Conservation (phyloP, 768 basidiomycete genomes). For the Boletales sp. region DNA sequence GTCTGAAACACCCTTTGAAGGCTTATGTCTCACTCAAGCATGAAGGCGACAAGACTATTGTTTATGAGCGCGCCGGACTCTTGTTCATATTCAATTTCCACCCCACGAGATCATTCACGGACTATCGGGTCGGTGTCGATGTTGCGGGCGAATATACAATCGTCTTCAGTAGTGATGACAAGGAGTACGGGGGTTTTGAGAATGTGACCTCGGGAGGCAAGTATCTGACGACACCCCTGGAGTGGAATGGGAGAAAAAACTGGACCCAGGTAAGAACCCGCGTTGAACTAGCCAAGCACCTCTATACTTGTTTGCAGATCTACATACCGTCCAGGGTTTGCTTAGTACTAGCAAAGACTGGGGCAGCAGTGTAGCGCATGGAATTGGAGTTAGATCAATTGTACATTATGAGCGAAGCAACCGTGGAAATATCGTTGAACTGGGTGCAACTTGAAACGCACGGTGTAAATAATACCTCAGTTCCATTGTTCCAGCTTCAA, state of each 20-base stretch:
- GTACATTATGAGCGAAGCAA: too few species aligned
- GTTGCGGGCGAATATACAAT: constrained; percentile 80
- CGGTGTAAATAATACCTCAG: too few species aligned
- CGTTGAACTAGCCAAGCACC: background rate
- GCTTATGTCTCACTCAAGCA: constrained; percentile 94
- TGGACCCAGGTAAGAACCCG: constrained; percentile 66
- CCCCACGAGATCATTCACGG: constrained; percentile 82
- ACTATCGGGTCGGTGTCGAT: constrained; percentile 92
- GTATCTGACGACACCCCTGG: constrained; percentile 79
- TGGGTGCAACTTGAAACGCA: too few species aligned
- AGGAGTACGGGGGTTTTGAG: constrained; percentile 85
- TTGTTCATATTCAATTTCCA: constrained; percentile 98
- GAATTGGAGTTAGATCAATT: too few species aligned
- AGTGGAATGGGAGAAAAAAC: constrained; percentile 93
- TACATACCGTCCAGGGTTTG: constrained; percentile 32
- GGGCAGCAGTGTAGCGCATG: background rate
- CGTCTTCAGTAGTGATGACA: constrained; percentile 81
- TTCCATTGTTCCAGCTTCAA: too few species aligned
- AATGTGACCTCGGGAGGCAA: constrained; percentile 62
- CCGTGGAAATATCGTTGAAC: too few species aligned
- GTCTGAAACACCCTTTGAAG: constrained; percentile 33
- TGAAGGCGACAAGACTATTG: constrained; percentile 89
- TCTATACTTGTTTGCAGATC: constrained; percentile 18
- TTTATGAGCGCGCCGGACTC: constrained; percentile 89
- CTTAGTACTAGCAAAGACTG: constrained; percentile 26